A percentile compares a stretch with the other conserved stretches of the same genome.
phyloP scores from a whole-genome alignment of 129 eudicot species.

The Escallonia rubra region DNA sequence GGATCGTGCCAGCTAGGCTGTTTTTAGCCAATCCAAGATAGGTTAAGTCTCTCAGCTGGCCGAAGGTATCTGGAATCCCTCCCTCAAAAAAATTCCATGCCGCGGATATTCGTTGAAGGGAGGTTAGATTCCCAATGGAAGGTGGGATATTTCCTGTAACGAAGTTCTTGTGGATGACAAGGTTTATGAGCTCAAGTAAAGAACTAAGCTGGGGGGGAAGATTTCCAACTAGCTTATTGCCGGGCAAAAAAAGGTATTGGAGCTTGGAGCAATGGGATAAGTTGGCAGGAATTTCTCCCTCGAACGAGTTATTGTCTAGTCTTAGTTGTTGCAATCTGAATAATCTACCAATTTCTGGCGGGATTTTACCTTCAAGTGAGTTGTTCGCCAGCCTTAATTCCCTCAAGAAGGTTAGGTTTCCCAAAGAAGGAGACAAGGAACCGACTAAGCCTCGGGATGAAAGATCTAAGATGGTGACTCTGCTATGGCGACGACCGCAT shows the following conservation, averaged over 20 bases:
- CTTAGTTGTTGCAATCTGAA: slow-evolving; percentile 18
- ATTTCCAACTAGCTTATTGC: slow-evolving; percentile 2
- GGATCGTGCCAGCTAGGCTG: slow-evolving; percentile 6
- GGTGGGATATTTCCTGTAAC: background rate
- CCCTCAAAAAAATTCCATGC: background rate
- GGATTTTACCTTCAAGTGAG: slow-evolving; percentile 22
- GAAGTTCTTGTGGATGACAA: background rate
- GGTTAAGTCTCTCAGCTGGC: background rate
- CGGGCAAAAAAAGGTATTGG: background rate
- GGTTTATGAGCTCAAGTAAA: background rate
- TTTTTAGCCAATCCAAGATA: background rate
- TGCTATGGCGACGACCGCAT: slow-evolving; percentile 1
- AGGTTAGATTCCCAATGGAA: slow-evolving; percentile 6
- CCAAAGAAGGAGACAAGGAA: slow-evolving; percentile 27
- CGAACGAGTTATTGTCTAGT: slow-evolving; percentile 9
- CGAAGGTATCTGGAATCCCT: slow-evolving; percentile 12
- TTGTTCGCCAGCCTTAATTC: slow-evolving; percentile 19
- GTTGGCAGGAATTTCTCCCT: slow-evolving; percentile 13
- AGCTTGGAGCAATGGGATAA: slow-evolving; percentile 17
- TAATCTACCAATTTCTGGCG: slow-evolving; percentile 19
- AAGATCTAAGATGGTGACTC: slow-evolving; percentile 7
- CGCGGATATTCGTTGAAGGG: background rate
- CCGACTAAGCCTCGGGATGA: slow-evolving; percentile 1
- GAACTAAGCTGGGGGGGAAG: background rate
- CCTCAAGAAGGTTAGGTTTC: slow-evolving; percentile 31